These are phyloP conservation scores for Macrocystidia cucumis DNA, from an alignment of 1,284 basidiomycete species.

Conservation along the genomic window DNA sequence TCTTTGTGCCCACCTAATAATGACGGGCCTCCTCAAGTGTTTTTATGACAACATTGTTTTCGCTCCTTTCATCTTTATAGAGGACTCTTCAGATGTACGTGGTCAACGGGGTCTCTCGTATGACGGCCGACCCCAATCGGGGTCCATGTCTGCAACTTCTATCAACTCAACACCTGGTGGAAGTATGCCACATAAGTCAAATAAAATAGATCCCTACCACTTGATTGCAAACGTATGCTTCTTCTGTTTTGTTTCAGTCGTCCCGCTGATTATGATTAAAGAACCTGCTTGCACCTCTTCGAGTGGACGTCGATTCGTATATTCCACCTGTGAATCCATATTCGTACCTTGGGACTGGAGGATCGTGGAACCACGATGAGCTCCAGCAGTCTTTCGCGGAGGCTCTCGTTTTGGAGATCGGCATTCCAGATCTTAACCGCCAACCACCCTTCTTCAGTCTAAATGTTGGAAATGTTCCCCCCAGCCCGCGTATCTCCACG, in stretches of 20 bases:
- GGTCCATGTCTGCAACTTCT: too few species aligned
- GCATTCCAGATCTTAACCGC: slow-evolving; percentile 28
- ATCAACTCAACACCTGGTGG: too few species aligned
- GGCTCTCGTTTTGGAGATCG: slow-evolving; percentile 59
- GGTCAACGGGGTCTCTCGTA: slow-evolving; percentile 40
- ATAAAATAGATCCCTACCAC: slow-evolving; percentile 87
- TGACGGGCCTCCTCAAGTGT: slow-evolving; percentile 43
- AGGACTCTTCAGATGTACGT: slow-evolving; percentile 74
- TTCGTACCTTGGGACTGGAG: slow-evolving; percentile 65
- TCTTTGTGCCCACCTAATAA: slow-evolving; percentile 2
- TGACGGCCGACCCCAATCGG: slow-evolving; percentile 33
- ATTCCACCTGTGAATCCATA: slow-evolving; percentile 71
- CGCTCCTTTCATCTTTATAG: slow-evolving; percentile 93
- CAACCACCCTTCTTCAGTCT: slow-evolving; percentile 42
- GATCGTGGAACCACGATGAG: slow-evolving; percentile 63
- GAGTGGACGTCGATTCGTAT: slow-evolving; percentile 61
- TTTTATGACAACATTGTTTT: slow-evolving; percentile 97
- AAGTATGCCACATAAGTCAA: slow-evolving; percentile 47
- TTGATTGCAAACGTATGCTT: slow-evolving; percentile 73
- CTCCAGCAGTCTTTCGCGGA: slow-evolving; percentile 64
- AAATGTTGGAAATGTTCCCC: slow-evolving; percentile 26
- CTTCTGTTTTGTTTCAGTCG: slow-evolving; percentile 6
- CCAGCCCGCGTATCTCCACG: slow-evolving; percentile 13
- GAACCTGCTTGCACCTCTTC: slow-evolving; percentile 68
- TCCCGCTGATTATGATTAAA: slow-evolving; percentile 18